Conservation (phyloP, 441 rosid genomes). For the Erodium texanum region DNA sequence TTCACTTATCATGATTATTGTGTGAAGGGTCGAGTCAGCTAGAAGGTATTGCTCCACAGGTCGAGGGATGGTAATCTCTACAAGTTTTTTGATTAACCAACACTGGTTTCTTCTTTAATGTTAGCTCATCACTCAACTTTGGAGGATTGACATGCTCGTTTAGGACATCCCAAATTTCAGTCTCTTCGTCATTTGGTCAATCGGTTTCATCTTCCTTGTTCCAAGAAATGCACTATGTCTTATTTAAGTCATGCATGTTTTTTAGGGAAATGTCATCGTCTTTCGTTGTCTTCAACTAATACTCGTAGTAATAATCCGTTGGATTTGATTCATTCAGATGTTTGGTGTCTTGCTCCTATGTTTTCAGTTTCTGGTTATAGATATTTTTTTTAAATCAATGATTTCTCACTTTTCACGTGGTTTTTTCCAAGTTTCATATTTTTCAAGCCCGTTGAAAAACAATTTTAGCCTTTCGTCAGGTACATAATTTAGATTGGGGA, state of each 20-base stretch:
- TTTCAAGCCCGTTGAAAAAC: constrained; percentile 6
- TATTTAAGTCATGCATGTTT: no score
- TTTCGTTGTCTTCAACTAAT: no score
- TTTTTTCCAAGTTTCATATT: constrained; percentile 4
- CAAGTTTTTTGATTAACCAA: no score
- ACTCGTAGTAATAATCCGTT: not conserved
- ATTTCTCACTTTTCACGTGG: constrained; percentile 8
- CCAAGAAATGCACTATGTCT: no score
- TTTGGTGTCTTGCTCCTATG: constrained; percentile 1
- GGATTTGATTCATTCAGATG: not conserved
- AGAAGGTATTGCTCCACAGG: no score
- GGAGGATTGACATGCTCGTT: constrained; percentile 13
- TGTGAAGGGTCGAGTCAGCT: no score
- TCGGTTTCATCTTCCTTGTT: not conserved
- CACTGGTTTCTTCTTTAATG: no score
- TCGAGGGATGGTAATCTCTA: no score
- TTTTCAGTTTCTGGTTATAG: constrained; percentile 2
- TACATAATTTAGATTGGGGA: not conserved
- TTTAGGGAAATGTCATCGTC: no score
- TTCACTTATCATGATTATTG: no score
- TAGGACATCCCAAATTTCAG: constrained; percentile 19
- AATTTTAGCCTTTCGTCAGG: not conserved
- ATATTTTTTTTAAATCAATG: constrained; percentile 7
- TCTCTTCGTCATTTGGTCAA: not conserved
- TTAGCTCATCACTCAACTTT: no score